Conservation (phyloP, 345 rosid species). For the Clausena lansium region DNA sequence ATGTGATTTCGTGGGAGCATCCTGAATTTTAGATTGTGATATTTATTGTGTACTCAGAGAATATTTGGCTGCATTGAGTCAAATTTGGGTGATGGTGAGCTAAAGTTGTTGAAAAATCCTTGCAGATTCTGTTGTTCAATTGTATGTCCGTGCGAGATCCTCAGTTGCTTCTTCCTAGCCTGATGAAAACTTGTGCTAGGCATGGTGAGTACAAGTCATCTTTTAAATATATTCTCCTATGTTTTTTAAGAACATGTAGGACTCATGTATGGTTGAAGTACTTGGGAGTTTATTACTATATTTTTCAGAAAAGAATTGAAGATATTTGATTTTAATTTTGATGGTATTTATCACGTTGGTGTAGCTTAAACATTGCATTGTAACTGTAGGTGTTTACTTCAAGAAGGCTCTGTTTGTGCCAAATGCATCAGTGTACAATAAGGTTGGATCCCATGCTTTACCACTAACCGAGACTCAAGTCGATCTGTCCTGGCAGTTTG, state of each 20-base stretch:
- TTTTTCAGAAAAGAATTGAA: not conserved
- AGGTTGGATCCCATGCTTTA: constrained; percentile 65
- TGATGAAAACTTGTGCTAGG: constrained; percentile 51
- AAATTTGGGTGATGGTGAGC: constrained; percentile 7
- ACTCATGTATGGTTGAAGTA: not conserved
- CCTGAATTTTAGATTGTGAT: not conserved
- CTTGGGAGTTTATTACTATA: not conserved
- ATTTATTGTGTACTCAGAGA: not conserved
- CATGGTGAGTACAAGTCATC: constrained; percentile 40
- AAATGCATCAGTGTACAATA: constrained; percentile 70
- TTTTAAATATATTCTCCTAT: constrained; percentile 6
- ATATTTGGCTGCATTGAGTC: not conserved
- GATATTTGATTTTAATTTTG: not conserved
- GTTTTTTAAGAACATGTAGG: not conserved
- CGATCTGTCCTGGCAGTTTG: constrained; percentile 75
- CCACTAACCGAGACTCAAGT: constrained; percentile 48
- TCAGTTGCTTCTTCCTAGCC: constrained; percentile 60
- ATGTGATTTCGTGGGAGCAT: not conserved
- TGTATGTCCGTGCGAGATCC: constrained; percentile 96
- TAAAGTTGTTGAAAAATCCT: constrained; percentile 12
- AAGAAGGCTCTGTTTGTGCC: constrained; percentile 89
- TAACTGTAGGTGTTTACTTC: constrained; percentile 69
- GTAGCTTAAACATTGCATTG: constrained; percentile 2
- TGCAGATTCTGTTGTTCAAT: constrained; percentile 90
- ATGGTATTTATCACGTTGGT: not conserved